phyloP scores from a whole-genome alignment of 2,329 filamentous ascomycete species.

The Leptosphaerulina australis region DNA sequence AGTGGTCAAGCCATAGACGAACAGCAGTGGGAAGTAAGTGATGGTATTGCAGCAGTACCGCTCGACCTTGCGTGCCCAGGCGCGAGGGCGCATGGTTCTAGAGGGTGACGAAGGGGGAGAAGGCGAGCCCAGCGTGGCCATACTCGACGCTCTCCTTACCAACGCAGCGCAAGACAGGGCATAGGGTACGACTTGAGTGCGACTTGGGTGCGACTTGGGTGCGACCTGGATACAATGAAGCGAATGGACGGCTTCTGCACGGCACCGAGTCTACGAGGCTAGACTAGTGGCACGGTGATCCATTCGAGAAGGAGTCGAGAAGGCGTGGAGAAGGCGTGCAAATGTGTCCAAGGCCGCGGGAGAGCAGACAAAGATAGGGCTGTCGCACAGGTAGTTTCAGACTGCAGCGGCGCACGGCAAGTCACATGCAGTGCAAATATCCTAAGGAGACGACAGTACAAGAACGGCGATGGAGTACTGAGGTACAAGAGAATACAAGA shows the following conservation, averaged over 20 bases:
- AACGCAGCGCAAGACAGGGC: conserved; percentile 28
- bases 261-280: neutral
- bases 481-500: neutral
- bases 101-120: conserved; percentile 49
- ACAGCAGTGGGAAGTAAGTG: conserved; percentile 83
- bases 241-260: conserved; percentile 3
- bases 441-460: conserved; percentile 1
- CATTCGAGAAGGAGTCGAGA: conserved; percentile 15
- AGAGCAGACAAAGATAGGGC: conserved; percentile 14
- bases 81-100: conserved; percentile 46
- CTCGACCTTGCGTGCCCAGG: conserved; percentile 74
- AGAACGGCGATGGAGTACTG: neutral
- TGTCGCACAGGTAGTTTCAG: conserved; percentile 37
- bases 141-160: conserved; percentile 24
- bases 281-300: conserved; percentile 8
- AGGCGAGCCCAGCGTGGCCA: conserved; percentile 50
- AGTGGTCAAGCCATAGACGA: conserved; percentile 87
- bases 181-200: conserved; percentile 30
- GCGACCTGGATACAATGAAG: conserved; percentile 11
- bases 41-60: conserved; percentile 80
- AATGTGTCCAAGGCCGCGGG: conserved; percentile 13
- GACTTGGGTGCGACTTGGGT: conserved; percentile 13
- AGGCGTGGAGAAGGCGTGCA: conserved; percentile 20
- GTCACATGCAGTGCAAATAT: conserved; percentile 19
- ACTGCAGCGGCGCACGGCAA: conserved; percentile 25